Evolutionary conservation across 1,139 yeast genomes (phyloP).

Genomic region (Geotrichum reessii): DNA sequence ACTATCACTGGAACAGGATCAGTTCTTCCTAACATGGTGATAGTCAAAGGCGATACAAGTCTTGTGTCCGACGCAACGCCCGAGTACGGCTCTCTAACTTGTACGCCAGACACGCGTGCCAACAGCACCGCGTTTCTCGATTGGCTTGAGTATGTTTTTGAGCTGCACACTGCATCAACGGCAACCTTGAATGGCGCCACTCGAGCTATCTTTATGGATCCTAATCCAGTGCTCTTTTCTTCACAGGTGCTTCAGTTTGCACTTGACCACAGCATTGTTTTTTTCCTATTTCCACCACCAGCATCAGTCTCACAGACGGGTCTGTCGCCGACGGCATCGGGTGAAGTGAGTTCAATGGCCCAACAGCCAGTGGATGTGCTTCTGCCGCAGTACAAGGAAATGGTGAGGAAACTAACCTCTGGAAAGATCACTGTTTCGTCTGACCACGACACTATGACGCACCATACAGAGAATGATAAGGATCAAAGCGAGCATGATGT

Average conservation of each 20-base stretch:
- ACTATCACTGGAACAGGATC: slow-evolving; percentile 8
- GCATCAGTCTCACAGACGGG: not conserved
- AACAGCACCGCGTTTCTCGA: slow-evolving; percentile 12
- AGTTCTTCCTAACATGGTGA: not conserved
- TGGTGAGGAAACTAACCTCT: not conserved
- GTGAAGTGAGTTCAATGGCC: not conserved
- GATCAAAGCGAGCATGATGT: not conserved
- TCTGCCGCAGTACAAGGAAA: slow-evolving; percentile 5
- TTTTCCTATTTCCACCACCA: slow-evolving; percentile 14
- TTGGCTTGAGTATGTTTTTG: slow-evolving; percentile 17
- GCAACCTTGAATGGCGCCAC: not conserved
- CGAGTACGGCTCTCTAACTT: slow-evolving; percentile 9
- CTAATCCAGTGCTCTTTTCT: slow-evolving; percentile 14
- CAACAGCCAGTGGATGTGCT: slow-evolving; percentile 1
- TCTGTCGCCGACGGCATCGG: not conserved
- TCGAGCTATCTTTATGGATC: slow-evolving; percentile 15
- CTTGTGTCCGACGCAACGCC: slow-evolving; percentile 2
- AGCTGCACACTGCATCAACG: slow-evolving; percentile 1
- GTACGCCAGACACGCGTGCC: slow-evolving; percentile 15
- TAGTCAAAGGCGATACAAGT: slow-evolving; percentile 5
- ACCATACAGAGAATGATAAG: not conserved
- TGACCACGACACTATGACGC: not conserved
- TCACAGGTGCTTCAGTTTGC: slow-evolving; percentile 16
- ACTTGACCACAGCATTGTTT: slow-evolving; percentile 12
- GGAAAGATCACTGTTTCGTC: not conserved